These are phyloP conservation scores for Goffeauzyma gilvescens DNA, from an alignment of 768 basidiomycete genomes.

Conservation along the genomic window DNA sequence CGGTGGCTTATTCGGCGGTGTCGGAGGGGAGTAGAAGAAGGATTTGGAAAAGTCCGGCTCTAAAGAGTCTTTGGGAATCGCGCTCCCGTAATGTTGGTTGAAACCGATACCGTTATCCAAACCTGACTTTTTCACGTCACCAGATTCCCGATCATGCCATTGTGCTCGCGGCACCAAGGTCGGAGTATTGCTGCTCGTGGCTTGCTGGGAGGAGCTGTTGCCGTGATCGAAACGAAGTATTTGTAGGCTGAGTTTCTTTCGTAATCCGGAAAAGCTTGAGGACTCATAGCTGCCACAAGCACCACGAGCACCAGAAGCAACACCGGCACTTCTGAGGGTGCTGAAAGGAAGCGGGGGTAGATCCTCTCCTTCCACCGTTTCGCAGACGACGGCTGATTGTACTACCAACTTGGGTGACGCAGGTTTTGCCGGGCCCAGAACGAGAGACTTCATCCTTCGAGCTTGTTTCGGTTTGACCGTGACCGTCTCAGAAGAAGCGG, in stretches of 20 bases:
- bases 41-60: constrained; percentile 27
- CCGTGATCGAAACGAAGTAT: neutral
- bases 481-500: too few relatives aligned
- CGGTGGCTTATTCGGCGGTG: constrained; percentile 15
- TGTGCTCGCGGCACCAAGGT: constrained; percentile 6
- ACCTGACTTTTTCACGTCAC: neutral
- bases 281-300: too few relatives aligned
- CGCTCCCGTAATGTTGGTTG: constrained; percentile 7
- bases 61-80: neutral
- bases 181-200: neutral
- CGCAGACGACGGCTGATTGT: constrained; percentile 23
- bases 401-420: constrained; percentile 20
- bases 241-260: constrained; percentile 8
- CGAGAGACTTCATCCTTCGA: too few relatives aligned
- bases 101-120: constrained; percentile 3
- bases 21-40: constrained; percentile 30
- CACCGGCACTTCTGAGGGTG: neutral
- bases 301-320: too few relatives aligned
- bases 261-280: neutral
- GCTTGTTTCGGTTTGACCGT: too few relatives aligned
- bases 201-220: neutral
- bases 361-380: constrained; percentile 23
- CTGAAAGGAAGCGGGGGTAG: constrained; percentile 16
- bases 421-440: constrained; percentile 2
- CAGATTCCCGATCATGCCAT: constrained; percentile 6